Evolutionary conservation across 2,329 filamentous ascomycete species (phyloP).

Genomic region (Catunica adiposa): DNA sequence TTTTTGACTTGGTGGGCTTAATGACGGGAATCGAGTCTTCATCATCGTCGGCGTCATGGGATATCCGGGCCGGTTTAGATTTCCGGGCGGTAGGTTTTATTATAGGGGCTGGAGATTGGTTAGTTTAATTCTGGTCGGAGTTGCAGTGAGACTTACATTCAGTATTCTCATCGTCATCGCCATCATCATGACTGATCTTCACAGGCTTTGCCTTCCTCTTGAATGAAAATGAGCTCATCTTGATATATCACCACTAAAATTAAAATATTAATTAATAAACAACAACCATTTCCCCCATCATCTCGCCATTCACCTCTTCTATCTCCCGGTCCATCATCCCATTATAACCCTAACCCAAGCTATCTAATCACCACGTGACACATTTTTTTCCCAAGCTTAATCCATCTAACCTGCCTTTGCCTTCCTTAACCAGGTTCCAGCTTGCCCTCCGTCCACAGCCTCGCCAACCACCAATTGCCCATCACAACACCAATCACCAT

Average conservation of each 20-base stretch:
- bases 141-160: background rate
- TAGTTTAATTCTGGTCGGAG: conserved; percentile 3
- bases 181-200: conserved; percentile 48
- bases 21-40: conserved; percentile 24
- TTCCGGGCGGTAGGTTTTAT: conserved; percentile 33
- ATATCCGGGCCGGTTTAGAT: conserved; percentile 38
- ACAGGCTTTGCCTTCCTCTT: conserved; percentile 65
- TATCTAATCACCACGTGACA: conserved; percentile 37
- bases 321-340: too few relatives aligned
- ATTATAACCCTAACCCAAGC: background rate
- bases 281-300: background rate
- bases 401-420: background rate
- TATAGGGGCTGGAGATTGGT: conserved; percentile 9
- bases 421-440: background rate
- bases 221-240: conserved; percentile 38
- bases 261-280: background rate
- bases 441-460: conserved; percentile 7
- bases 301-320: too few relatives aligned
- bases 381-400: background rate
- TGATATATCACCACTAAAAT: background rate
- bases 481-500: conserved; percentile 36
- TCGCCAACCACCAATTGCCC: background rate
- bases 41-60: conserved; percentile 22
- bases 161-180: conserved; percentile 8
- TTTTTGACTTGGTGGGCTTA: conserved; percentile 43